Evolutionary conservation across 495 filamentous ascomycete species (phyloP), one percentile per base, ranked within the genome.

Genomic region (Neurospora hispaniola): DNA sequence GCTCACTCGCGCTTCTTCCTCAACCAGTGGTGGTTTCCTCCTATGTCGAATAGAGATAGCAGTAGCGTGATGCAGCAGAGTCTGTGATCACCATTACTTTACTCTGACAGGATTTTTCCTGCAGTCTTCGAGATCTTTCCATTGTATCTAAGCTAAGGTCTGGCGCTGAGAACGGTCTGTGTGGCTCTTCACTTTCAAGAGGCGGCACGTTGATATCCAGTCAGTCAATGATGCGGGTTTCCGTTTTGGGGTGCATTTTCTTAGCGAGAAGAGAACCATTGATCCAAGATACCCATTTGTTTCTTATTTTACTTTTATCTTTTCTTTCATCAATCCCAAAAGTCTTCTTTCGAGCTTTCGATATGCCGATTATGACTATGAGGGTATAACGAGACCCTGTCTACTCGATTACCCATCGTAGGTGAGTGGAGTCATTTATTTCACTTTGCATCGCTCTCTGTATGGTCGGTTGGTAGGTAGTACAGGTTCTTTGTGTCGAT

Each of bases 61-160:
- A 81, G 77, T 46, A 78, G 75, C 16, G 83, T 82, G 80, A 72
- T 81, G 73, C 77, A 82, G 6, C 75, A 77, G 70, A 44, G 62
- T 42, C 7, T 71, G 54, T 72, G 59, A 72, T 70, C 40, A 62
- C 27, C 23, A 18, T 14, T 7, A 9, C 27, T 14, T 27, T 20
- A 66, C 14, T 9, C 16, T 3, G 54, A 31, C 48, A 20, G 10
- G 20, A 27, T 27, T 59, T 20, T 27, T 59, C 20, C 48, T 59
- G 2, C 20, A 20, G 48, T 59, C 11, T 59, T 59, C 18, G 54
- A 35, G 54, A 31, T 27, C 18, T 66, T 66, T 35, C 23, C 35
- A 14, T 66, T 66, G 27, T 66, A 18, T 66, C 14, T 31, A 35
- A 35, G 54, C 54, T 62, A 16, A 16, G 54, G 54, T 18, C 27